A percentile compares a stretch with the other conserved stretches of the same genome.
Conservation (phyloP, 495 filamentous ascomycete genomes). For the Aspergillus carlsbadensis region DNA sequence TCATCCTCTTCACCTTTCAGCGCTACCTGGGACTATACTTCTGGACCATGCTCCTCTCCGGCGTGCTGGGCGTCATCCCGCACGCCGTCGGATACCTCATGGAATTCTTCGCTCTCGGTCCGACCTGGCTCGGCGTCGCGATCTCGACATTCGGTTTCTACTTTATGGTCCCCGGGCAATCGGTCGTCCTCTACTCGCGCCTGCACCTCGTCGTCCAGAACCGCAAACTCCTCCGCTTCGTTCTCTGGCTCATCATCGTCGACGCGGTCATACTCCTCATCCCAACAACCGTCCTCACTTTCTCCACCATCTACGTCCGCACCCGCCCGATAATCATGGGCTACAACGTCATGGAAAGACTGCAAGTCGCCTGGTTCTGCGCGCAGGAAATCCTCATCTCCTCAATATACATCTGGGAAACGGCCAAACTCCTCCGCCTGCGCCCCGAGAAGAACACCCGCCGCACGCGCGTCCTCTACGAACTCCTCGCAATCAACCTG, state of each 20-base stretch:
- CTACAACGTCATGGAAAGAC: slow-evolving; percentile 56
- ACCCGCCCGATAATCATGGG: slow-evolving; percentile 35
- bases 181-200: slow-evolving; percentile 66
- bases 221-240: slow-evolving; percentile 42
- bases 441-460: slow-evolving; percentile 39
- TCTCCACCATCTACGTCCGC: slow-evolving; percentile 35
- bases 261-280: slow-evolving; percentile 48
- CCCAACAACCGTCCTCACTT: slow-evolving; percentile 55
- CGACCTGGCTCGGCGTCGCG: slow-evolving; percentile 35
- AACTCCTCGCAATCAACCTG: slow-evolving; percentile 56
- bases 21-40: slow-evolving; percentile 48
- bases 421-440: slow-evolving; percentile 42
- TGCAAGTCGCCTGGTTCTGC: slow-evolving; percentile 59
- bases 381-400: slow-evolving; percentile 60
- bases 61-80: slow-evolving; percentile 40
- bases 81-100: slow-evolving; percentile 55
- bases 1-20: slow-evolving; percentile 49
- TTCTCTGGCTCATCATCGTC: slow-evolving; percentile 57
- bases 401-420: slow-evolving; percentile 54
- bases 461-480: slow-evolving; percentile 46
- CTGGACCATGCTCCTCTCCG: slow-evolving; percentile 44
- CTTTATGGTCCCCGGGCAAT: slow-evolving; percentile 63
- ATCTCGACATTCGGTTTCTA: slow-evolving; percentile 56
- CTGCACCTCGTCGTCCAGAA: slow-evolving; percentile 59
- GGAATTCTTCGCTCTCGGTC: slow-evolving; percentile 49